A percentile compares a stretch with the other conserved stretches of the same genome.
Conservation (phyloP, 2,329 filamentous ascomycete genomes). For the Microdochium nivale region DNA sequence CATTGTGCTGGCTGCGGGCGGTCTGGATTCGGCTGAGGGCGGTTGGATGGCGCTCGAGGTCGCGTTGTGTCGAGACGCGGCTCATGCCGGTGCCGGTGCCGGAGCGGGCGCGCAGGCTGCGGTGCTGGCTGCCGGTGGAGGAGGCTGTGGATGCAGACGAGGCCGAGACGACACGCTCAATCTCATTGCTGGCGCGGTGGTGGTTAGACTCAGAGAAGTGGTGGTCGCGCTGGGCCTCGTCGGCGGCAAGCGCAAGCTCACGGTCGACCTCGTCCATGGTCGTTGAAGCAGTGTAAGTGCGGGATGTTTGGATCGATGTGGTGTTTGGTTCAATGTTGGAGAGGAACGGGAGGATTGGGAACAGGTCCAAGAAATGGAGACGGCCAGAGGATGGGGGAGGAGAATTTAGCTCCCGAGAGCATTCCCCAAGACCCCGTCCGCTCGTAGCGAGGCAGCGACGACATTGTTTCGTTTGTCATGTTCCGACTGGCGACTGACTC, state of each 20-base stretch:
- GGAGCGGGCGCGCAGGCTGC: slow-evolving; percentile 24
- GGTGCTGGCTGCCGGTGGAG: slow-evolving; percentile 26
- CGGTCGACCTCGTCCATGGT: slow-evolving; percentile 44
- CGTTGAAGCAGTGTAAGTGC: background rate
- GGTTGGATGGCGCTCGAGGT: slow-evolving; percentile 62
- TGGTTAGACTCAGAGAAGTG: too few species aligned
- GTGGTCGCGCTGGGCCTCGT: slow-evolving; percentile 20
- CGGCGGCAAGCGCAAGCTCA: slow-evolving; percentile 43
- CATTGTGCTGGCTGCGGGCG: slow-evolving; percentile 59
- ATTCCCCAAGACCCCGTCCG: too few species aligned
- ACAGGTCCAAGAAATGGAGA: background rate
- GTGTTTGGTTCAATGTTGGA: background rate
- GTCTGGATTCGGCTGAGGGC: slow-evolving; percentile 65
- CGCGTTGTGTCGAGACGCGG: slow-evolving; percentile 53
- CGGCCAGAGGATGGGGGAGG: background rate
- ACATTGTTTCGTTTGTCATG: background rate
- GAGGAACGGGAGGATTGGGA: background rate
- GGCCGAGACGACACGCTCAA: slow-evolving; percentile 48
- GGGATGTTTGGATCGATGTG: background rate
- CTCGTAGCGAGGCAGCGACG: too few species aligned
- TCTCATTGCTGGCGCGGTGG: slow-evolving; percentile 38
- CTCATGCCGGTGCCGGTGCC: slow-evolving; percentile 41
- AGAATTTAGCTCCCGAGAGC: background rate
- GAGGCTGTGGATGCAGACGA: slow-evolving; percentile 42
- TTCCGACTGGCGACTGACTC: too few species aligned